phyloP scores from a whole-genome alignment of 2,329 filamentous ascomycete genomes.

The Neofusicoccum laricinum region DNA sequence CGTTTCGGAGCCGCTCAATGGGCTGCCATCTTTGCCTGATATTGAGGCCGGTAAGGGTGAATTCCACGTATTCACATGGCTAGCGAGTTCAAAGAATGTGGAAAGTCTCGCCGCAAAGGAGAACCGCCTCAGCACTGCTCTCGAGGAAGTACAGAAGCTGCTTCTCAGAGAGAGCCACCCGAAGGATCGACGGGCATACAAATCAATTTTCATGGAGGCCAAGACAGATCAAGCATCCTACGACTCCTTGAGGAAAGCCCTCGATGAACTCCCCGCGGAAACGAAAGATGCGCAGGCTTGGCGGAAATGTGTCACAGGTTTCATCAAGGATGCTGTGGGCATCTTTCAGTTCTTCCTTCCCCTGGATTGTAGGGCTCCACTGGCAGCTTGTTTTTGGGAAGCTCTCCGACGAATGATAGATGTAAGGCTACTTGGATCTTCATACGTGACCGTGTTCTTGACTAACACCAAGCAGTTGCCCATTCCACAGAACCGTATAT shows the following conservation, averaged over 20 bases:
- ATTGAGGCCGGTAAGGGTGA: neutral
- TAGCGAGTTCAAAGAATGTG: neutral
- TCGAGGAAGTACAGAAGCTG: slow-evolving; percentile 3
- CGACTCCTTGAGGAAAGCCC: neutral
- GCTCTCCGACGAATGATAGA: neutral
- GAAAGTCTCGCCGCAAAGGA: neutral
- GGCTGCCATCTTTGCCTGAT: neutral
- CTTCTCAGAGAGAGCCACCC: neutral
- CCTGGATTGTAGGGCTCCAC: neutral
- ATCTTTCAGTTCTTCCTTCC: slow-evolving; percentile 2
- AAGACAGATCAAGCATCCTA: neutral
- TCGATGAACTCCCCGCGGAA: neutral
- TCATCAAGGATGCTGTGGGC: neutral
- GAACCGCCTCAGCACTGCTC: neutral
- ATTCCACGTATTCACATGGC: neutral
- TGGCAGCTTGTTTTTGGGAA: neutral
- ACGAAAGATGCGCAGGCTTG: neutral
- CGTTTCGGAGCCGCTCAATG: neutral
- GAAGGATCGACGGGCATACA: neutral
- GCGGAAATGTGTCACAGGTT: neutral
- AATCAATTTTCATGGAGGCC: neutral
- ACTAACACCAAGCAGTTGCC: neutral
- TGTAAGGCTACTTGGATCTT: neutral
- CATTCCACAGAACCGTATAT: neutral
- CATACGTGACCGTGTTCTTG: neutral